These are phyloP conservation scores for Stipa capillata DNA, from an alignment of 176 grass and related monocot genomes.

Conservation along the genomic window DNA sequence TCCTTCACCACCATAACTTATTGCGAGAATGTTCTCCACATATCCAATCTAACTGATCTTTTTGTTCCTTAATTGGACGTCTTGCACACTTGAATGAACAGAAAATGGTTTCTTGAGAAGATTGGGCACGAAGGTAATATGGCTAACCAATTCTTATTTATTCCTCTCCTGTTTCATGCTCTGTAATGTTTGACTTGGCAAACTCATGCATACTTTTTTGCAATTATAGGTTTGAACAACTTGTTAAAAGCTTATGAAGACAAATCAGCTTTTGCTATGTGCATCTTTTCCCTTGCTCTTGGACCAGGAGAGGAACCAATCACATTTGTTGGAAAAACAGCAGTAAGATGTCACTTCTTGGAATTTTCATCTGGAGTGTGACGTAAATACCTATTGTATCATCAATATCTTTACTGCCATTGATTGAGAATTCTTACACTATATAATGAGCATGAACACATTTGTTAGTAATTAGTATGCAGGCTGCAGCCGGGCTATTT, in stretches of 20 bases:
- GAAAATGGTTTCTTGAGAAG: slow-evolving; percentile 98
- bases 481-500: too few relatives aligned
- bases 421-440: not conserved
- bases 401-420: not conserved
- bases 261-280: slow-evolving; percentile 97
- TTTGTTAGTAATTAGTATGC: too few relatives aligned
- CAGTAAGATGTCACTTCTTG: slow-evolving; percentile 38
- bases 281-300: slow-evolving; percentile 96
- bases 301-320: slow-evolving; percentile 74
- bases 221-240: slow-evolving; percentile 77
- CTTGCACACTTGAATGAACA: slow-evolving; percentile 36
- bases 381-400: not conserved
- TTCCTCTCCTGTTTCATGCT: not conserved
- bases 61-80: slow-evolving; percentile 23
- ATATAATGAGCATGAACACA: not conserved
- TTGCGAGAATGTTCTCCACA: not conserved
- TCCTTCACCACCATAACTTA: not conserved
- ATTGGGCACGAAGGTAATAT: slow-evolving; percentile 79
- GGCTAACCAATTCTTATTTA: not conserved
- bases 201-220: slow-evolving; percentile 20
- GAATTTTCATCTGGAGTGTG: not conserved
- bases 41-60: slow-evolving; percentile 21
- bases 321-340: slow-evolving; percentile 84
- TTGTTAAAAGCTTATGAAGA: slow-evolving; percentile 88
- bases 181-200: not conserved